Conservation (phyloP, 1,284 basidiomycete species). For the Puccinia sorghi region DNA sequence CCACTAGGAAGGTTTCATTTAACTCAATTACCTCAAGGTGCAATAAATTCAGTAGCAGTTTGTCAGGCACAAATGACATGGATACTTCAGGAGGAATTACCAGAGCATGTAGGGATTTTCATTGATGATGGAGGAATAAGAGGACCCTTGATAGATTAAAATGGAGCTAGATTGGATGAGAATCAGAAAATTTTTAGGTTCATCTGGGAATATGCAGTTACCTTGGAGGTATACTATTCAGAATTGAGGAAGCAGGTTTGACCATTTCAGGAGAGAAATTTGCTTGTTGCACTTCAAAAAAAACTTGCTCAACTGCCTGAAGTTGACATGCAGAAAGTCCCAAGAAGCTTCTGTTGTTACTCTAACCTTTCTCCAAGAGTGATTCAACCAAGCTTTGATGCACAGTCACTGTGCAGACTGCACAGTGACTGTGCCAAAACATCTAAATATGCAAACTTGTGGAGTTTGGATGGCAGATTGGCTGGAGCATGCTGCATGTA, state of each 20-base stretch:
- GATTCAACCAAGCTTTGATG: too few relatives aligned
- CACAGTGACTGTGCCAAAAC: too few relatives aligned
- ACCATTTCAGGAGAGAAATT: constrained; percentile 24
- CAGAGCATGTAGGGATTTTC: constrained; percentile 17
- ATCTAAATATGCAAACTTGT: too few relatives aligned
- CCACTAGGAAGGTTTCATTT: neutral
- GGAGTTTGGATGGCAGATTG: too few relatives aligned
- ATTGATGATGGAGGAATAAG: constrained; percentile 37
- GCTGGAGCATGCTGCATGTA: too few relatives aligned
- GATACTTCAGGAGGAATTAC: constrained; percentile 26
- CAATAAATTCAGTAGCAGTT: constrained; percentile 7
- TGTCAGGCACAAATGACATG: constrained; percentile 17
- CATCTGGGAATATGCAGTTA: constrained; percentile 30
- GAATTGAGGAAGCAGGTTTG: constrained; percentile 28
- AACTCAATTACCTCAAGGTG: constrained; percentile 4
- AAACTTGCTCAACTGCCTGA: too few relatives aligned
- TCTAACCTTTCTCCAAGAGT: too few relatives aligned
- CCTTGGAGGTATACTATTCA: constrained; percentile 24
- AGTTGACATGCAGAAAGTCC: too few relatives aligned
- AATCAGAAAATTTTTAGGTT: neutral
- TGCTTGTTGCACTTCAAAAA: constrained; percentile 13
- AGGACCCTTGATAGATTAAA: constrained; percentile 7
- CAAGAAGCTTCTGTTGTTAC: too few relatives aligned
- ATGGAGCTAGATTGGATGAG: neutral
- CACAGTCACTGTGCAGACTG: too few relatives aligned